phyloP scores from a whole-genome alignment of 139 green algal species.

The Bryopsis sp. region DNA sequence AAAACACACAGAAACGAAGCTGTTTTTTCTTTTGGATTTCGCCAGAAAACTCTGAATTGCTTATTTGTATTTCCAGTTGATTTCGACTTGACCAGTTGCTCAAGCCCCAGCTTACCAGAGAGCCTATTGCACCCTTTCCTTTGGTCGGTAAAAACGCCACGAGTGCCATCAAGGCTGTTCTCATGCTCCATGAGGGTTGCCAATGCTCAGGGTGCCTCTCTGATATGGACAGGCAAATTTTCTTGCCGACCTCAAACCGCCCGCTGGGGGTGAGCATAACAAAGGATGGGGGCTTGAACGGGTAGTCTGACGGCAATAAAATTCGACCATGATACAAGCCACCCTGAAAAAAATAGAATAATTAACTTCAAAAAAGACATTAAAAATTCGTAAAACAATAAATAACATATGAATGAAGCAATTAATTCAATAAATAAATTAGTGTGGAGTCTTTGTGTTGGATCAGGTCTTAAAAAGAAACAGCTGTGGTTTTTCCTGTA shows the following conservation, averaged over 20 bases:
- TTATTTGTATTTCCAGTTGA: too few relatives aligned
- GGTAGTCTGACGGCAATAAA: conserved; percentile 92
- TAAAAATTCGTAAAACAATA: too few relatives aligned
- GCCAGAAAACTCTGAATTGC: too few relatives aligned
- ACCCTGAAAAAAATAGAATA: conserved; percentile 45
- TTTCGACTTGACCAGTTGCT: not conserved
- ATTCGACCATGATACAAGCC: conserved; percentile 98
- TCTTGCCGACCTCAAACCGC: conserved; percentile 76
- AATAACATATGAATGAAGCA: too few relatives aligned
- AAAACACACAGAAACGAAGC: too few relatives aligned
- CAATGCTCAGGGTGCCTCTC: conserved; percentile 95
- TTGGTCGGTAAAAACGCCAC: conserved; percentile 92
- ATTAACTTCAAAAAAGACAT: too few relatives aligned
- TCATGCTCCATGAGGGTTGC: conserved; percentile 94
- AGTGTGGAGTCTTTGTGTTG: too few relatives aligned
- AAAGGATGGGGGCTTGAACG: conserved; percentile 96
- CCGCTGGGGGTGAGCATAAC: conserved; percentile 87
- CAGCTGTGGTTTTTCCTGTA: too few relatives aligned
- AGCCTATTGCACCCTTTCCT: conserved; percentile 81
- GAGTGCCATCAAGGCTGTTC: conserved; percentile 85
- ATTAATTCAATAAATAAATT: too few relatives aligned
- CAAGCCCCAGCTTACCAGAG: conserved; percentile 41
- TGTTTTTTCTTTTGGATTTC: too few relatives aligned
- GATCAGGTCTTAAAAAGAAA: too few relatives aligned
- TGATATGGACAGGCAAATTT: conserved; percentile 95